phyloP scores from a whole-genome alignment of 208 protist species.

The Crithidia expoeki region DNA sequence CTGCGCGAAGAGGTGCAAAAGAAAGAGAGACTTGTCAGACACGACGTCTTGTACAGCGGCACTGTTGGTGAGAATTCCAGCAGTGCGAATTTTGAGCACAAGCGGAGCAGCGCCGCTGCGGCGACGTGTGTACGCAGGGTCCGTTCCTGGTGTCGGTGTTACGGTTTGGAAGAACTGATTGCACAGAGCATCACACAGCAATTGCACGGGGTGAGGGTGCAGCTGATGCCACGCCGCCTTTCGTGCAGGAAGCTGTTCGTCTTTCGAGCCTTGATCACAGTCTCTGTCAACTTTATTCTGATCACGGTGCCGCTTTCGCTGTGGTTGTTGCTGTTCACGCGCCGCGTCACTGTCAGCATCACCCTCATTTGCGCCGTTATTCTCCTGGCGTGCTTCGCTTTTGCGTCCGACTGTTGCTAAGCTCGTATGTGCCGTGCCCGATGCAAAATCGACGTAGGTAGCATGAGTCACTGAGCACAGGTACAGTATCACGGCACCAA shows the following conservation, averaged over 20 bases:
- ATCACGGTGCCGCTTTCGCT: slow-evolving; percentile 7
- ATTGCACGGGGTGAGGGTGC: slow-evolving; percentile 11
- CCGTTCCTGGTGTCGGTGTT: background rate
- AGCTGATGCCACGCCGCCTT: background rate
- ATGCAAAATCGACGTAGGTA: slow-evolving; percentile 21
- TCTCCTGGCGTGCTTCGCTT: too few species aligned
- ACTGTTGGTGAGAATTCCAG: slow-evolving; percentile 19
- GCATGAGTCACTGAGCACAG: slow-evolving; percentile 47
- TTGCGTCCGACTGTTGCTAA: background rate
- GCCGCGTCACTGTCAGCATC: too few species aligned
- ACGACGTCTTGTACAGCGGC: slow-evolving; percentile 46
- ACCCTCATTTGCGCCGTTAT: background rate
- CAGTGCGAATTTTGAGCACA: slow-evolving; percentile 21
- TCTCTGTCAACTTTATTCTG: background rate
- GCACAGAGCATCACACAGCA: slow-evolving; percentile 11
- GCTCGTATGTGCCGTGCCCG: background rate
- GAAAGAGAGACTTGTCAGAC: slow-evolving; percentile 58
- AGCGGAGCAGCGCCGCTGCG: slow-evolving; percentile 10
- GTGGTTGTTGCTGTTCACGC: background rate
- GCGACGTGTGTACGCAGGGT: slow-evolving; percentile 11
- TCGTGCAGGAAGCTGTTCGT: background rate
- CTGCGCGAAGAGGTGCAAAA: slow-evolving; percentile 73
- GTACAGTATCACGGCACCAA: slow-evolving; percentile 69
- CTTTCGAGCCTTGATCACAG: background rate
- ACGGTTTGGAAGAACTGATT: slow-evolving; percentile 25